These are phyloP conservation scores for Isabelozyma heimii DNA, from an alignment of 805 yeast genomes.

Conservation along the genomic window DNA sequence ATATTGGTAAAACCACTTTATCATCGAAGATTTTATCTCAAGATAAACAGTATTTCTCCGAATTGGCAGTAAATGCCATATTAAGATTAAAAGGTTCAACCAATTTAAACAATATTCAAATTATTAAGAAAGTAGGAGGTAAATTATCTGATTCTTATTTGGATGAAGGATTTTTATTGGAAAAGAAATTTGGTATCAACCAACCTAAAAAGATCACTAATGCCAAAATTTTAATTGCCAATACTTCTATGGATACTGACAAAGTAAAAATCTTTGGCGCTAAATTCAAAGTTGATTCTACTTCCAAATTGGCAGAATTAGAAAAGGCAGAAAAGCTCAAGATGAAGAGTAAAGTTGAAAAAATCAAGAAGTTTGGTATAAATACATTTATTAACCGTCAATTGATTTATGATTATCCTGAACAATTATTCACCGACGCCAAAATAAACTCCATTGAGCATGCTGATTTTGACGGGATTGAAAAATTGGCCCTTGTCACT, in stretches of 20 bases:
- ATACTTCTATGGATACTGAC: slow-evolving; percentile 95
- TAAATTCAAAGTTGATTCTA: slow-evolving; percentile 92
- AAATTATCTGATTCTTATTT: slow-evolving; percentile 85
- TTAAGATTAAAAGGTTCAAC: slow-evolving; percentile 83
- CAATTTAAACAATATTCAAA: slow-evolving; percentile 87
- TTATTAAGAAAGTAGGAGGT: slow-evolving; percentile 92
- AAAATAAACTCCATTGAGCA: slow-evolving; percentile 92
- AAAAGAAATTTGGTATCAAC: slow-evolving; percentile 88
- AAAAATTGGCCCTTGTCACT: slow-evolving; percentile 91
- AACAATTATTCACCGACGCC: slow-evolving; percentile 85
- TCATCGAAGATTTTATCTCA: slow-evolving; percentile 94
- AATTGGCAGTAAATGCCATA: slow-evolving; percentile 92
- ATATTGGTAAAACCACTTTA: slow-evolving; percentile 89
- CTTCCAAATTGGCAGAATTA: slow-evolving; percentile 88
- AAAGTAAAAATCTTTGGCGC: slow-evolving; percentile 98
- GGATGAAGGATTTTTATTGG: slow-evolving; percentile 93
- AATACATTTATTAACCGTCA: slow-evolving; percentile 94
- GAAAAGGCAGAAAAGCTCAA: slow-evolving; percentile 93
- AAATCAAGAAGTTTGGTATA: slow-evolving; percentile 82
- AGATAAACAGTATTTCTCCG: slow-evolving; percentile 86
- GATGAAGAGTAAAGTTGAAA: slow-evolving; percentile 86
- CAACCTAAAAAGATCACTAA: slow-evolving; percentile 85
- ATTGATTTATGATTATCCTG: slow-evolving; percentile 97
- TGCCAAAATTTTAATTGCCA: slow-evolving; percentile 87
- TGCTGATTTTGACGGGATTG: slow-evolving; percentile 98